These are phyloP conservation scores for Exophiala sp. DNA, from an alignment of 2,329 filamentous ascomycete species.

Conservation along the genomic window DNA sequence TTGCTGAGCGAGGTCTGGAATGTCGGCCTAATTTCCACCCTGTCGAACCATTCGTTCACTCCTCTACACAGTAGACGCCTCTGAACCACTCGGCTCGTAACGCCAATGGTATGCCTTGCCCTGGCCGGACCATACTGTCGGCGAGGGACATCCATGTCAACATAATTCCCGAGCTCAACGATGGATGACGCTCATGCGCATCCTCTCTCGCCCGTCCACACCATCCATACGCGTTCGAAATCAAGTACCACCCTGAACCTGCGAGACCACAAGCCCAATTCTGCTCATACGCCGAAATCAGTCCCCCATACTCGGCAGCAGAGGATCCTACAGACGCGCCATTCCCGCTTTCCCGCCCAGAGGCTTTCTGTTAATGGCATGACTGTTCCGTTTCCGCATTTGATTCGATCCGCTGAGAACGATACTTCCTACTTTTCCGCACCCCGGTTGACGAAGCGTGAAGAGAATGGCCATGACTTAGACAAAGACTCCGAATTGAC, in stretches of 20 bases:
- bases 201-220: constrained; percentile 13
- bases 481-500: constrained; percentile 6
- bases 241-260: constrained; percentile 15
- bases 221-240: constrained; percentile 13
- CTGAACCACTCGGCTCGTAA: constrained; percentile 1
- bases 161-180: constrained; percentile 11
- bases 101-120: constrained; percentile 17
- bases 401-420: constrained; percentile 19
- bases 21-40: constrained; percentile 17
- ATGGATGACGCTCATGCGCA: constrained; percentile 23
- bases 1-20: constrained; percentile 23
- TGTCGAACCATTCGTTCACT: constrained; percentile 12
- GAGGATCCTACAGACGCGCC: constrained; percentile 23
- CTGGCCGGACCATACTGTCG: constrained; percentile 10
- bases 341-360: constrained; percentile 27
- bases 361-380: constrained; percentile 24
- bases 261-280: constrained; percentile 5
- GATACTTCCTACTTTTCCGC: constrained; percentile 10
- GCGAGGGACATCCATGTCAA: constrained; percentile 13
- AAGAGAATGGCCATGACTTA: constrained; percentile 16
- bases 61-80: background rate
- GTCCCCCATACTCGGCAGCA: constrained; percentile 24
- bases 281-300: constrained; percentile 16
- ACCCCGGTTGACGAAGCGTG: constrained; percentile 10
- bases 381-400: constrained; percentile 18